Base-by-base conservation (phyloP, 2,329 filamentous ascomycete species). In the Elsinoe australis region DNA sequence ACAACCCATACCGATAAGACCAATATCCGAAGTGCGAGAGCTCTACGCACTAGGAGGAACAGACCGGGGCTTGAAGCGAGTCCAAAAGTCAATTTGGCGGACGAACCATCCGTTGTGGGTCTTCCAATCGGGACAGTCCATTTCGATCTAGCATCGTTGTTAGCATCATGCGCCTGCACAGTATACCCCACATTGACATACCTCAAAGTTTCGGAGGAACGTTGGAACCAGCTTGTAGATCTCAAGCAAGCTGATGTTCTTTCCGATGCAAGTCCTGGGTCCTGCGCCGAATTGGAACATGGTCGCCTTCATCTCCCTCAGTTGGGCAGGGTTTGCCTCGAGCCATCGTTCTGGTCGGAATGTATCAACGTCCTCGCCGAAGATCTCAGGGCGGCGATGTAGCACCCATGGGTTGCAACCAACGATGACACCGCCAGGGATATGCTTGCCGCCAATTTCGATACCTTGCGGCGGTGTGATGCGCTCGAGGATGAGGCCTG, bases 231-330 rank as follows among this genome's bases (percentile, higher is more conserved):
- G 55, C 61, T 74, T 74, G 53, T 72, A 73, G 5, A 74, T 68
- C 59, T 74, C 71, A 51, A 73, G 50, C 52, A 73, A 51, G 35
- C 64, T 67, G 41, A 74, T 69, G 51, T 73, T 73, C 64, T 71
- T 72, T 2, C 83, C 83, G 41, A 76, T 72, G 56, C 83, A 87
- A 1, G 83, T 85, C 56, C 82, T 67, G 8, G 77, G 75, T 0
- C 83, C 83, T 64, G 82, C 82, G 1, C 83, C 83, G 61, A 87
- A 87, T 55, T 85, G 81, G 61, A 85, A 71, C 79, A 85, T 80
- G n/a, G 71, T 72, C 1, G 76, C 78, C 56, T 79, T 79, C 82
- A 85, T 85, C 60, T 78, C 74, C 63, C 73, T 75, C 36, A 84
- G 67, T 53, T 76, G 70, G 51, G 71, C 71, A 19, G 79, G 73